Base-by-base conservation (phyloP, 1,284 basidiomycete species). In the Sphagnurus paluster region DNA sequence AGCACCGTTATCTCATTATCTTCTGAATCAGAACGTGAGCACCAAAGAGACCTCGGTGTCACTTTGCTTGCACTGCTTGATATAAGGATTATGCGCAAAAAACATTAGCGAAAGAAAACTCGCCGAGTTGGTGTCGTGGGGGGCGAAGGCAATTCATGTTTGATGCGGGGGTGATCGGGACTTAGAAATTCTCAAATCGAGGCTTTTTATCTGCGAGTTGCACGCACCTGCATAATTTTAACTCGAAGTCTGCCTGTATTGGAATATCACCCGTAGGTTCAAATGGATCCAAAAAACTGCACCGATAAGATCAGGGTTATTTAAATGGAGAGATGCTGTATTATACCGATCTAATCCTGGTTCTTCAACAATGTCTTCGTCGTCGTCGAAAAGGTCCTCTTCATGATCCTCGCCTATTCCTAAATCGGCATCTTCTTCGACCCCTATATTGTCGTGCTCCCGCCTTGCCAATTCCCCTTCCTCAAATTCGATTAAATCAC, bases 401-500 rank as follows among this genome's bases (percentile, higher is more conserved):
- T 59, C 48, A 11, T 44, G 29, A 44, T 70, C 69, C 5, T 56
- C 54, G 7, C 49, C 50, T 21, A 17, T 33, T 11, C 59, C 59
- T 17, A 47, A 13, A 29, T 42, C 36, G 9, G 62, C 65, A 24
- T 57, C 53, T 8, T 60, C 60, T 33, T 56, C 56, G 23, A 39
- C 38, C 1, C 39, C 48, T 21, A 19, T 40, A 35, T 56, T 45
- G 28, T 55, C 48, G 4, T 56, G 55, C 19, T 55, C 61, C 19
- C 51, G 32, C 33, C 42, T 40, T 57, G 46, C 56, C 60, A 62
- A 68, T 65, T 39, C 69, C 17, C 61, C 60, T 51, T 74, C 71
- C 44, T 74, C 75, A 29, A 55, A 47, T 37, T 71, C 68, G 44
- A 76, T 65, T 2, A 77, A 52, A 20, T 70, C 67, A 37, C 61